Base-by-base conservation (phyloP, 805 yeast species). In the Pichia thaimueangensis region DNA sequence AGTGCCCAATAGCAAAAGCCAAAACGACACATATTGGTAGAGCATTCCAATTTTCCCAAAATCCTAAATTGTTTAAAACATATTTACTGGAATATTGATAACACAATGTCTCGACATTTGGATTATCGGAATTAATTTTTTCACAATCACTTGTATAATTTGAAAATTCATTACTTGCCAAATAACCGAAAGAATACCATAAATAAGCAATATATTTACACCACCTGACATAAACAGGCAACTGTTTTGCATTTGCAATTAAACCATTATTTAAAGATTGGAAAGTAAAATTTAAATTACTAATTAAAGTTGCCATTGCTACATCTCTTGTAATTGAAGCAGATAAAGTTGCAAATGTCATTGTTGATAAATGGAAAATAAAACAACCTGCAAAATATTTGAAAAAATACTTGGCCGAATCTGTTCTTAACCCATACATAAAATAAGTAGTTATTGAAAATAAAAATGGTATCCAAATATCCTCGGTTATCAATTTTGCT, bases 161-260 rank as follows among this genome's bases (percentile, higher is more conserved):
- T 2, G 82, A 67, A 55, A 75, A 86, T 51, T 85, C 80, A 54
- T 80, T 82, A 0, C 88, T 71, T 31, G 73, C 53, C 43, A 80
- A 54, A 2, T 79, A 80, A 3, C 93, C 93, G 60, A 82, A 83
- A 0, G 80, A 80, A 55, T 82, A 86, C 86, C 89, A 87, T 40
- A 82, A 69, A 56, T 75, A 83, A 0, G 91, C 80, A 43, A 80
- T 65, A 59, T 83, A 86, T 56, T 82, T 84, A 5, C 81, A 72
- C 96, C 96, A 86, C 28, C 86, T 69, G 8, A 86, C 94, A 54
- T 87, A 87, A 1, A 84, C 94, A 0, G 95, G 95, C 78, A 86
- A 71, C 1, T 76, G 70, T 7, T 69, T 66, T 1, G 88, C 76
- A 58, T 86, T 85, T 19, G 81, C 83, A 55, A 82, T 86, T 60